Base-by-base conservation (phyloP, 495 filamentous ascomycete species). In the Darksidea phi region DNA sequence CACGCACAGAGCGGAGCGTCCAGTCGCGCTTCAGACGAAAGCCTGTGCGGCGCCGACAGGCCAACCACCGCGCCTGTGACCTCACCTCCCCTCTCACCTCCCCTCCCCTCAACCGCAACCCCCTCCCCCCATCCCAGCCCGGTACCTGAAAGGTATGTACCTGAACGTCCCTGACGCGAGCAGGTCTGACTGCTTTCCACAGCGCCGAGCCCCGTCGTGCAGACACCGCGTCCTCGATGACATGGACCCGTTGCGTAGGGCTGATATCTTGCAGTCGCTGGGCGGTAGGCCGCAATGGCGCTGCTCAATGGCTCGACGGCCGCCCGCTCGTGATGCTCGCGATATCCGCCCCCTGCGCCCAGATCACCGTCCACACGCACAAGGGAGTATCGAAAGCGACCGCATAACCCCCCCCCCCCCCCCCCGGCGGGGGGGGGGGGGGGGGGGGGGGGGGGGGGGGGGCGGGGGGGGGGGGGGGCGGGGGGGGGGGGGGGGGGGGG, bases 131-230 rank as follows among this genome's bases (percentile, higher is more conserved):
- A n/a, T n/a, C n/a, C n/a, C n/a, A n/a, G n/a, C n/a, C n/a, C n/a
- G n/a, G n/a, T n/a, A n/a, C n/a, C n/a, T n/a, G n/a, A n/a, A n/a
- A n/a, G 36, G 60, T 7, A 43, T 51, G 60, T 63, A 57, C 60
- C 60, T 63, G 60, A 56, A 63, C 57, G 60, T 63, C 42, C 60
- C 60, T 63, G 52, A 52, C 15, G 38, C 36, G 3, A 48, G 12
- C 34, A 21, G 58, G 26, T 36, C 24, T 53, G 48, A 45, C n/a
- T 28, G 32, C 41, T 18, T 52, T 45, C 28, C 47, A 60, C 48
- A 47, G 36, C 15, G 26, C n/a, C 21, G 32, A 23, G 12, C 12
- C 18, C 17, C 23, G 47, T 15, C 23, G 2, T 2, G 28, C 17
- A 13, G 32, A 23, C 13, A 17, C 17, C 3, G 11, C 20, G 46